Conservation (phyloP, 257 asterid genomes). For the Oldenlandia corymbosa region DNA sequence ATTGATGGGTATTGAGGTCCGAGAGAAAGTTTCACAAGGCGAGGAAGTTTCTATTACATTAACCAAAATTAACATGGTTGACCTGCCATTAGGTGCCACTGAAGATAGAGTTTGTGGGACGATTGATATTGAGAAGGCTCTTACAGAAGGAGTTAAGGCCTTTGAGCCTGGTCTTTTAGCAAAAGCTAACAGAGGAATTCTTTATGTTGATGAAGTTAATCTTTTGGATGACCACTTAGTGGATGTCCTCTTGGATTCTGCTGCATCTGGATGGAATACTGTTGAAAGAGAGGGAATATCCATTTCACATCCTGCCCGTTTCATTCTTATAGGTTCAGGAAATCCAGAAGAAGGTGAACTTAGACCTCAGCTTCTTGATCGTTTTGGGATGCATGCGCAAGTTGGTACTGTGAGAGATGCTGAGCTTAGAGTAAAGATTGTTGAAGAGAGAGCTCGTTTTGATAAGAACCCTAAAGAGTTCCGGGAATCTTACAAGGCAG, state of each 20-base stretch:
- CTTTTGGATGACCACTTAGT: conserved; percentile 92
- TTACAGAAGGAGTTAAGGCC: conserved; percentile 89
- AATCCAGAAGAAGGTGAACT: conserved; percentile 97
- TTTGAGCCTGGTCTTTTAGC: conserved; percentile 95
- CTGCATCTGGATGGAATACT: conserved; percentile 94
- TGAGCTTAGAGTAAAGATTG: conserved; percentile 91
- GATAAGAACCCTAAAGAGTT: conserved; percentile 74
- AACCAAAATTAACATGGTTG: conserved; percentile 89
- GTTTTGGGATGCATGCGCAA: conserved; percentile 97
- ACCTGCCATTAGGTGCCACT: conserved; percentile 87
- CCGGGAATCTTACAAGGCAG: conserved; percentile 54
- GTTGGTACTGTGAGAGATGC: conserved; percentile 87
- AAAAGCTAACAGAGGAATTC: conserved; percentile 86
- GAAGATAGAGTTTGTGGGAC: conserved; percentile 96
- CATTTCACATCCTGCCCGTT: conserved; percentile 87
- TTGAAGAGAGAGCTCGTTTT: conserved; percentile 86
- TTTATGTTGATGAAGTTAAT: conserved; percentile 87
- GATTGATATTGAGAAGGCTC: conserved; percentile 89
- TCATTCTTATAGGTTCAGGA: conserved; percentile 87
- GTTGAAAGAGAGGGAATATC: conserved; percentile 95
- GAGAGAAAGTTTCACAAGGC: conserved; percentile 48
- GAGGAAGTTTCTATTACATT: conserved; percentile 42
- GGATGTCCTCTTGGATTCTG: conserved; percentile 82
- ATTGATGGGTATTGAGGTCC: conserved; percentile 72
- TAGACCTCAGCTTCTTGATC: conserved; percentile 92